Evolutionary conservation across 2,329 filamentous ascomycete genomes (phyloP).

Genomic region (Ilyonectria destructans): DNA sequence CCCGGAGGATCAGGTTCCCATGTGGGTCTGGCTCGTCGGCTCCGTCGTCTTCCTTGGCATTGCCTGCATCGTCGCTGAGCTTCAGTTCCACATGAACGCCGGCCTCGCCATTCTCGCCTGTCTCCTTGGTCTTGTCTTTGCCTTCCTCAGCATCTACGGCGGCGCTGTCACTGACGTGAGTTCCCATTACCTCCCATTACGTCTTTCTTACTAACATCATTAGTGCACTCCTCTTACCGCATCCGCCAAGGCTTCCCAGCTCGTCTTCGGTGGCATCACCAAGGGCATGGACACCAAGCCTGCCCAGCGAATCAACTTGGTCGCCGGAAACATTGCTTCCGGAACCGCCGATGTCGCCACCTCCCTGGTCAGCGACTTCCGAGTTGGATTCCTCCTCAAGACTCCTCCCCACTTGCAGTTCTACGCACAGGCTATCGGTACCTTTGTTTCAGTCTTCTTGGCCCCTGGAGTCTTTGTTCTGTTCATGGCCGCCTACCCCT

Average conservation of each 20-base stretch:
- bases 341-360: constrained; percentile 70
- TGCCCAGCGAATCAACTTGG: constrained; percentile 77
- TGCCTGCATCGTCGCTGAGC: constrained; percentile 66
- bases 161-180: constrained; percentile 67
- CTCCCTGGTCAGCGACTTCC: constrained; percentile 75
- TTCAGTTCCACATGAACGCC: constrained; percentile 71
- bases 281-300: constrained; percentile 64
- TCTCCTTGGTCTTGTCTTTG: constrained; percentile 72
- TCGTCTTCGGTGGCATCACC: constrained; percentile 78
- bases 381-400: constrained; percentile 77
- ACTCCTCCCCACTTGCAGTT: constrained; percentile 78
- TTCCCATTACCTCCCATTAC: background rate
- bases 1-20: constrained; percentile 65
- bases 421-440: constrained; percentile 76
- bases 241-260: constrained; percentile 78
- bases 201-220: background rate
- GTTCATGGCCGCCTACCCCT: constrained; percentile 79
- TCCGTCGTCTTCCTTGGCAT: constrained; percentile 65
- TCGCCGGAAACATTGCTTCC: constrained; percentile 73
- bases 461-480: constrained; percentile 79
- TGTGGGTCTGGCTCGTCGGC: constrained; percentile 68
- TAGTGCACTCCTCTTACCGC: constrained; percentile 76
- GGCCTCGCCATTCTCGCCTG: constrained; percentile 71
- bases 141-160: constrained; percentile 66
- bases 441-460: constrained; percentile 76